Evolutionary conservation across 2,329 filamentous ascomycete species (phyloP), one percentile per base, ranked within the genome.

Genomic region (Colletotrichum sp.): DNA sequence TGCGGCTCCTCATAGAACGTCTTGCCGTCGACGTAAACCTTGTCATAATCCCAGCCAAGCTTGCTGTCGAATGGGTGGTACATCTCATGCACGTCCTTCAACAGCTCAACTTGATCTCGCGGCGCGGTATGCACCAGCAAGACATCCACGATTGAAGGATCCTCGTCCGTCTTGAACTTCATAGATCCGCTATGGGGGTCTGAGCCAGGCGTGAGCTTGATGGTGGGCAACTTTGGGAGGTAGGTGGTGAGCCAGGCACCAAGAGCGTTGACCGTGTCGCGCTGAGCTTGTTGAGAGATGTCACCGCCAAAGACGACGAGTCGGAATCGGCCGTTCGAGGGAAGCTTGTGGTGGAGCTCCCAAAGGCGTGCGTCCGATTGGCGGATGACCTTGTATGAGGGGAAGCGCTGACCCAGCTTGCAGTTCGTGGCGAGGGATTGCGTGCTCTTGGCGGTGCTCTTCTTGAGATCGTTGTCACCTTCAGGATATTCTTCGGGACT

Each of bases 261-360:
- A 30, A 93, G 86, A 1, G 66, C 78, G 36, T 88, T 81, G 12
- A 92, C 83, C 7, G 86, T 85, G 0, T 81, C 78, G 71, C 86
- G 86, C 75, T 91, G 89, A 1, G 75, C 58, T 0, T 82, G n/a
- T 0, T 84, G 77, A 3, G 85, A 82, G 6, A 94, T 83, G 78
- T 93, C 86, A 3, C 93, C 93, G 0, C 91, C 88, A 77, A 95
- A 94, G 3, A 94, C 83, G 3, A 93, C 81, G 48, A 93, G 79
- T 5, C 91, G 85, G 81, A 91, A 93, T 2, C 88, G 85, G 2
- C 92, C 91, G 79, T 92, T 88, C 25, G 86, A 88, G 32, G 84
- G 87, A n/a, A 93, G 84, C n/a, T 85, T 84, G 75, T 91, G 85
- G 66, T 93, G 91, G 58, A 94, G 86, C 34, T 92, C 88, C 87